A percentile compares a stretch with the other conserved stretches of the same genome.
Evolutionary conservation across 345 rosid species (phyloP).

Genomic region (Brassica carinata): DNA sequence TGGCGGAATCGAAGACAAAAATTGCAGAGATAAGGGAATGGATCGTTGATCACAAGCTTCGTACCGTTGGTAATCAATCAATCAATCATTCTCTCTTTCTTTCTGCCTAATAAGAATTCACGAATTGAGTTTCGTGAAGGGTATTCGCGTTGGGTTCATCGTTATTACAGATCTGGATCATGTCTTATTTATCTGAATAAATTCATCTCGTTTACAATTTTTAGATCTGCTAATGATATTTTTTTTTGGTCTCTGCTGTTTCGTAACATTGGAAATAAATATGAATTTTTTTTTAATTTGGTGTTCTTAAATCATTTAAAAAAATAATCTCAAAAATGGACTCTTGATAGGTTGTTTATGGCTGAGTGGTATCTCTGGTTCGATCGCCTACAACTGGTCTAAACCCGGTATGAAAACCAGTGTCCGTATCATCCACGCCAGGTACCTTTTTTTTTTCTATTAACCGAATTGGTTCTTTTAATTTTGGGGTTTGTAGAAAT

Average conservation of each 20-base stretch:
- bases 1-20: slow-evolving; percentile 72
- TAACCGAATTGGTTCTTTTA: background rate
- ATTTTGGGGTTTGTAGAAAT: background rate
- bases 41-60: slow-evolving; percentile 86
- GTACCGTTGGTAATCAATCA: slow-evolving; percentile 72
- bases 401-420: slow-evolving; percentile 95
- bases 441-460: slow-evolving; percentile 39
- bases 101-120: background rate
- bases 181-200: too few relatives aligned
- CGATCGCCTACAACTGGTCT: slow-evolving; percentile 94
- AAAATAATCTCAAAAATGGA: too few relatives aligned
- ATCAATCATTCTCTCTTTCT: background rate
- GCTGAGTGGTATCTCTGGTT: slow-evolving; percentile 87
- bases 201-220: too few relatives aligned
- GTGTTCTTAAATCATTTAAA: too few relatives aligned
- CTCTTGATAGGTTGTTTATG: slow-evolving; percentile 65
- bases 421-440: slow-evolving; percentile 92
- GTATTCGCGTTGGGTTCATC: too few relatives aligned
- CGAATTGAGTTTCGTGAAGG: too few relatives aligned
- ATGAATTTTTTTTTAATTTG: too few relatives aligned
- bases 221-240: too few relatives aligned
- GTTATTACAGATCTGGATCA: too few relatives aligned
- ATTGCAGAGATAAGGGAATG: slow-evolving; percentile 72
- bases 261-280: too few relatives aligned
- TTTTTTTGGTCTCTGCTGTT: too few relatives aligned